Evolutionary conservation across 345 rosid species (phyloP), one percentile per base, ranked within the genome.

Genomic region (Orychophragmus violaceus): DNA sequence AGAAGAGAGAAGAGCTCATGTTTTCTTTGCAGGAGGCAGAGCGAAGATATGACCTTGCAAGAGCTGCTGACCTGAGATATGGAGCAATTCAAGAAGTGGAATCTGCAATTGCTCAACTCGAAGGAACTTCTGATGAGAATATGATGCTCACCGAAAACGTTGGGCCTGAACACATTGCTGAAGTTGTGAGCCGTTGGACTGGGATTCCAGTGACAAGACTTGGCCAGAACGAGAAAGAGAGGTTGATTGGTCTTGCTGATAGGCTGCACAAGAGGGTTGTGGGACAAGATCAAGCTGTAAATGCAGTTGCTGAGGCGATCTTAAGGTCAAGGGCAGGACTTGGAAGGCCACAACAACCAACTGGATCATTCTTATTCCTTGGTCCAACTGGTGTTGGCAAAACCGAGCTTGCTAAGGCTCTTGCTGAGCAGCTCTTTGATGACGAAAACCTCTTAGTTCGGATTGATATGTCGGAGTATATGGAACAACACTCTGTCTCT

Each of bases 321-420:
- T 64, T 92, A 36, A 84, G 95, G 73, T 87, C 95, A 6, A 84
- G 95, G 53, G 97, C 98, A 2, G 95, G 98, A 0, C 59, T 89
- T 50, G 97, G 98, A n/a, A 84, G 96, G 76, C 98, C 91, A 1
- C 91, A 93, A 5, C 98, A 93, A 23, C 98, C 97, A 18, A 93
- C 97, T 66, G 97, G 98, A 1, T 84, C 89, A n/a, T 87, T 89
- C 78, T 68, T 89, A 5, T 87, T 92, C 85, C 74, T 87, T 77
- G 98, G 96, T 2, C 98, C 96, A 13, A 87, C 96, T n/a, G 96
- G 98, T 75, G 96, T 92, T 53, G 96, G 98, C 14, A 92, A 89
- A 66, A 92, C 96, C 0, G 96, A 92, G 76, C 93, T 87, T 0
- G 90, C 98, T 0, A 89, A 89, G 80, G 98, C 96, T n/a, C 83